Conservation (phyloP, 106 monocot genomes). For the Dendrobium nobile region DNA sequence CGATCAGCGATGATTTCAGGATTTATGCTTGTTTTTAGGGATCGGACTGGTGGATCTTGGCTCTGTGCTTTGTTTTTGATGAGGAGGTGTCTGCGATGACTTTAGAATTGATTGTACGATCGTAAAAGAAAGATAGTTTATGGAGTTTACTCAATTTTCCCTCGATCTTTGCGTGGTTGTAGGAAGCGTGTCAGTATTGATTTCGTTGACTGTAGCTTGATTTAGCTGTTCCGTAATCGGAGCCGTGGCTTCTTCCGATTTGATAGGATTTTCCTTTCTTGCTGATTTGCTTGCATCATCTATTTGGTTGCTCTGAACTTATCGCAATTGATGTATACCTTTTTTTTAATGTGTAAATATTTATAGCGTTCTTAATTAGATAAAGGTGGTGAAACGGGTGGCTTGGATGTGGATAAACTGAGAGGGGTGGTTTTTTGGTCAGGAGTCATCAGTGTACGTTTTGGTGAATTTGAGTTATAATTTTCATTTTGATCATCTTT, state of each 20-base stretch:
- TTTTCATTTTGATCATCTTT: background rate
- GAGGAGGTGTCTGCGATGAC: background rate
- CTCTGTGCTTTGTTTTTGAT: background rate
- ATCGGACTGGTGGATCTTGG: background rate
- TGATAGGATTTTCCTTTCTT: background rate
- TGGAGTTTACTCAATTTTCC: background rate
- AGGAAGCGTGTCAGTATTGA: background rate
- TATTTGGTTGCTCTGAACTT: background rate
- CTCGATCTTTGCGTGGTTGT: background rate
- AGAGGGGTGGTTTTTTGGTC: background rate
- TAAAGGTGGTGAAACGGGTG: background rate
- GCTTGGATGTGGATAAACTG: background rate
- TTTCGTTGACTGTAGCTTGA: background rate
- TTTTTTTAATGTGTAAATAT: background rate
- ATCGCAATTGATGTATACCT: background rate
- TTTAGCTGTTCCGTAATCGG: background rate
- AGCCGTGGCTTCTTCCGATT: background rate
- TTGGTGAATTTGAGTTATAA: background rate
- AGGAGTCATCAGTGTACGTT: background rate
- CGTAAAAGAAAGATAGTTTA: background rate
- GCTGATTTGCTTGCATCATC: background rate
- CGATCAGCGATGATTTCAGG: background rate
- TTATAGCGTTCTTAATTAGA: background rate
- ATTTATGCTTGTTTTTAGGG: background rate
- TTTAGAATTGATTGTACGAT: background rate